Evolutionary conservation across 2,329 filamentous ascomycete genomes (phyloP).

Genomic region (Neofusicoccum ribis): DNA sequence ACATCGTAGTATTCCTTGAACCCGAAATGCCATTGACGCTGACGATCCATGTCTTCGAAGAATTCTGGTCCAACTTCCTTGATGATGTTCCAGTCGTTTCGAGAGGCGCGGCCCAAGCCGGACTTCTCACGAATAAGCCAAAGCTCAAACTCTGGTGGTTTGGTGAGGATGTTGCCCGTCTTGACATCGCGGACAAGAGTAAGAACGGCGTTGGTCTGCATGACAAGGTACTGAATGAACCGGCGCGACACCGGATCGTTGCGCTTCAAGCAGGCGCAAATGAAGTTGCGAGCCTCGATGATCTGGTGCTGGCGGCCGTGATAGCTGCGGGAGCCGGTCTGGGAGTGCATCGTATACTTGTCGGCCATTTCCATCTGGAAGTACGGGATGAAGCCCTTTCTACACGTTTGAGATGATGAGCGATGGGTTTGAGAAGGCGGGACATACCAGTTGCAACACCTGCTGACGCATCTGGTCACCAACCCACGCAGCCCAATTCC

Average conservation of each 20-base stretch:
- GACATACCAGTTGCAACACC: conserved; percentile 41
- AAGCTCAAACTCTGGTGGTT: conserved; percentile 39
- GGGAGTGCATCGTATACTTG: conserved; percentile 33
- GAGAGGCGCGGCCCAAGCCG: conserved; percentile 42
- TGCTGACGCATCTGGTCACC: conserved; percentile 42
- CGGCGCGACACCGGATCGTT: conserved; percentile 44
- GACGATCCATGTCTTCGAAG: conserved; percentile 42
- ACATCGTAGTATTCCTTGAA: conserved; percentile 48
- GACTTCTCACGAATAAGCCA: conserved; percentile 43
- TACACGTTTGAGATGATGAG: background rate
- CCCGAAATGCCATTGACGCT: conserved; percentile 40
- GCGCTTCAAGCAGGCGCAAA: conserved; percentile 46
- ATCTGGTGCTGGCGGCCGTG: conserved; percentile 36
- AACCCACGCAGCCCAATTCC: conserved; percentile 47
- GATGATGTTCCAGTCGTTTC: conserved; percentile 40
- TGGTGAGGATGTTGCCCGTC: conserved; percentile 38
- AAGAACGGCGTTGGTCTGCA: conserved; percentile 40
- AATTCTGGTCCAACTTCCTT: conserved; percentile 38
- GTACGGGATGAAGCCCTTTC: conserved; percentile 39
- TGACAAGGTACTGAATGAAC: conserved; percentile 45
- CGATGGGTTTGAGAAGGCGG: conserved; percentile 16
- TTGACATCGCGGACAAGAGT: conserved; percentile 45
- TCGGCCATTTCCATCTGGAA: conserved; percentile 35
- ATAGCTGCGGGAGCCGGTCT: conserved; percentile 35
- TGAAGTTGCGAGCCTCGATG: conserved; percentile 42